Percentiles rank a stretch among this genome's conserved stretches.
These are phyloP conservation scores for Aquilaria yunnanensis DNA, from an alignment of 345 rosid genomes.

Conservation along the genomic window DNA sequence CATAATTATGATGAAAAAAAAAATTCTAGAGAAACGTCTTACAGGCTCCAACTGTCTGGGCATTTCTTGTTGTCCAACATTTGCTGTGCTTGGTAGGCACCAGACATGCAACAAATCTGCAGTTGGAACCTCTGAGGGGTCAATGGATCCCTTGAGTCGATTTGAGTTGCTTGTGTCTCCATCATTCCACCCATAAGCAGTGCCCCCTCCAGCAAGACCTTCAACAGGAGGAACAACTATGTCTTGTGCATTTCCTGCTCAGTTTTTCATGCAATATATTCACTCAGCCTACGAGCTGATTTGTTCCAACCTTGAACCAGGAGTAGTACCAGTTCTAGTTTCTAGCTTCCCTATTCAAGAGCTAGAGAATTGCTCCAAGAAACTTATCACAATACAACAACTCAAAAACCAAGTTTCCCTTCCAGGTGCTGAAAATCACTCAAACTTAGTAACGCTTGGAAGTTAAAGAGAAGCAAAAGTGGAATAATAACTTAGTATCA, in stretches of 20 bases:
- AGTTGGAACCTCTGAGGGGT: slow-evolving; percentile 62
- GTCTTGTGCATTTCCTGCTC: slow-evolving; percentile 38
- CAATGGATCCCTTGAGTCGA: slow-evolving; percentile 39
- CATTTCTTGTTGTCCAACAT: slow-evolving; percentile 77
- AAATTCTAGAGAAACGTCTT: slow-evolving; percentile 18
- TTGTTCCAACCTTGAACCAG: not conserved
- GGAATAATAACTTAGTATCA: too few species aligned
- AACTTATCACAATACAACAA: not conserved
- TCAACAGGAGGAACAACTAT: slow-evolving; percentile 64
- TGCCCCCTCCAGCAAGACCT: slow-evolving; percentile 99
- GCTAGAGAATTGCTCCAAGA: not conserved
- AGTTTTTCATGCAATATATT: slow-evolving; percentile 1
- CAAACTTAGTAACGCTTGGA: too few species aligned
- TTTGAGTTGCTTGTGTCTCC: slow-evolving; percentile 31
- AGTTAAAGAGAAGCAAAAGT: too few species aligned
- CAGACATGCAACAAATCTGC: slow-evolving; percentile 71
- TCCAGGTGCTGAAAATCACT: not conserved
- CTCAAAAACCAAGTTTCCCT: not conserved
- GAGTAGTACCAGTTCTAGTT: not conserved
- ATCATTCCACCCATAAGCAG: slow-evolving; percentile 92
- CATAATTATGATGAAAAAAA: too few species aligned
- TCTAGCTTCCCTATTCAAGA: too few species aligned
- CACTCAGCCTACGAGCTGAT: not conserved
- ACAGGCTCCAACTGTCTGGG: slow-evolving; percentile 81
- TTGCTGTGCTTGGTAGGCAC: slow-evolving; percentile 85